Base-by-base conservation (phyloP, 2,329 filamentous ascomycete genomes). In the Neopestalotiopsis rosae region DNA sequence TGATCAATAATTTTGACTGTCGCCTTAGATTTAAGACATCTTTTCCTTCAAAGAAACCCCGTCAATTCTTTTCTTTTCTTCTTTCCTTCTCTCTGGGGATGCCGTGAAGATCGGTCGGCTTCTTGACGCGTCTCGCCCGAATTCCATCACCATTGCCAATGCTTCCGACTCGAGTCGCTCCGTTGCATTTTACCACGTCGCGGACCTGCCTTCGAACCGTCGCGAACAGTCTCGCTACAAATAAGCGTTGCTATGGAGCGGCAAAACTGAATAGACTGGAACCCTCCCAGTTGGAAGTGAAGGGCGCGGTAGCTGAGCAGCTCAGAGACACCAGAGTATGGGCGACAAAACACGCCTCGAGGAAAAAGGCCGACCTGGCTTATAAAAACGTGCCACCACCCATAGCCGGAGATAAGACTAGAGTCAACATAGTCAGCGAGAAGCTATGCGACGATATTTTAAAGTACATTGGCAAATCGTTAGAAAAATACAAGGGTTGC, bases 401-500 rank as follows among this genome's bases (percentile, higher is more conserved):
- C 14, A 20, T 42, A 20, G 12, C 40, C 6, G 79, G 69, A 56
- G 83, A 85, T 68, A 79, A 76, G 67, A 68, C 79, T 20, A 76
- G 89, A 28, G 80, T 90, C 49, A 87, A 91, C 71, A 78, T 91
- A 30, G 82, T 87, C 17, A 83, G 82, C 74, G 80, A 86, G 14
- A 72, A 79, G 45, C 81, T 91, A 17, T 89, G 87, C 72, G 82
- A 94, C 76, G 90, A 95, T 74, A 82, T 92, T 14, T 74, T 97
- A 61, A 78, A 88, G 6, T 93, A 93, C 70, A 81, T 97, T n/a
- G 89, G 87, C 2, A 86, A 88, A 1, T 90, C 89, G 2, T 86
- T 98, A 20, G 82, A 89, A 42, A 87, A 89, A 59, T 91, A 96
- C 79, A 83, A 85, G 64, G 93, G 93, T 67, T 94, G 95, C 80